Conservation (phyloP, 2,329 filamentous ascomycete species). For the Alternaria infectoria region DNA sequence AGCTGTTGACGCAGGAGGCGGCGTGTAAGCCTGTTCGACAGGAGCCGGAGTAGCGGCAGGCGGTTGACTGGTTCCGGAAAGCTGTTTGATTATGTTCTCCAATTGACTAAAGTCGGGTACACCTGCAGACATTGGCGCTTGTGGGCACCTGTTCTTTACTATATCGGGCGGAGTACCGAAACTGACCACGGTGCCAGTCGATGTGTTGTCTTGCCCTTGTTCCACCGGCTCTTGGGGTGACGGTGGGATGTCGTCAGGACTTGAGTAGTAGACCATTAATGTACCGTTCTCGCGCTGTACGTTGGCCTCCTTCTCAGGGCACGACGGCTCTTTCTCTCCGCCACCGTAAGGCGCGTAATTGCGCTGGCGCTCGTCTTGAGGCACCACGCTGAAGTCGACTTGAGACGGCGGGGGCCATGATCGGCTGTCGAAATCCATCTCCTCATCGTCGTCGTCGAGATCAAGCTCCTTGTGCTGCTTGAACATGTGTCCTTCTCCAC, state of each 20-base stretch:
- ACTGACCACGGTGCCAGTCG: constrained; percentile 29
- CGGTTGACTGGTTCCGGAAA: constrained; percentile 21
- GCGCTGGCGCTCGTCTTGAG: constrained; percentile 49
- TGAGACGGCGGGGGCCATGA: constrained; percentile 42
- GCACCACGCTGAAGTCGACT: constrained; percentile 54
- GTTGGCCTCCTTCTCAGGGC: constrained; percentile 52
- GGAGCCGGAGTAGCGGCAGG: constrained; percentile 15
- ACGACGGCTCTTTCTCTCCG: constrained; percentile 48
- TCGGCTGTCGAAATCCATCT: constrained; percentile 50
- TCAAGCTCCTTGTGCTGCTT: constrained; percentile 69
- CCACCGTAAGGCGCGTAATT: constrained; percentile 57
- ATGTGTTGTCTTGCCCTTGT: constrained; percentile 27
- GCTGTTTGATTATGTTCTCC: constrained; percentile 38
- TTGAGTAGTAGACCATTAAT: constrained; percentile 55
- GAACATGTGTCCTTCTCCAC: constrained; percentile 64
- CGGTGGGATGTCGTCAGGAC: constrained; percentile 54
- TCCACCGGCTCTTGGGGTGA: constrained; percentile 55
- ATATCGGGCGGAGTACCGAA: constrained; percentile 49
- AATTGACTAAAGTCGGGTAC: constrained; percentile 32
- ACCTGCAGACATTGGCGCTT: constrained; percentile 16
- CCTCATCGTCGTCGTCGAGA: constrained; percentile 66
- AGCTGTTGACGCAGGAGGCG: constrained; percentile 22
- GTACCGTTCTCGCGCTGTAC: constrained; percentile 54
- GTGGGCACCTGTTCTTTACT: constrained; percentile 32
- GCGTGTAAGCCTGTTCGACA: constrained; percentile 25